Evolutionary conservation across 352 stramenopile genomes (phyloP).

Genomic region (Phytophthora palmivora): DNA sequence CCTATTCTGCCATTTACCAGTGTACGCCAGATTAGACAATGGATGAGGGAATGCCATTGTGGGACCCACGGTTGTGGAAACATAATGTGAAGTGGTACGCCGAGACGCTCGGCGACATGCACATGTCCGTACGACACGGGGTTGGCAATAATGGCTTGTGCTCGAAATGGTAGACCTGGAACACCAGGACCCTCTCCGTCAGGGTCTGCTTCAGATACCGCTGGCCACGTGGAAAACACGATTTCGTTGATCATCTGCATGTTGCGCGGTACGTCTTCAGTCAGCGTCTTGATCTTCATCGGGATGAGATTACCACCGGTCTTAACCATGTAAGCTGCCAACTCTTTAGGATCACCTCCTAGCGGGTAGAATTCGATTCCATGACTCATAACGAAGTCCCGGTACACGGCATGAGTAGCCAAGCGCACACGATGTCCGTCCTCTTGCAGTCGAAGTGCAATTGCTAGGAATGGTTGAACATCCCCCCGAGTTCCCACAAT

Average conservation of each 20-base stretch:
- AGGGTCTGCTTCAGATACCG: conserved; percentile 75
- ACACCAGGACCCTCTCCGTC: conserved; percentile 52
- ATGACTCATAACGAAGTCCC: conserved; percentile 77
- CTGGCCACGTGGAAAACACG: conserved; percentile 84
- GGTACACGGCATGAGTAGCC: conserved; percentile 90
- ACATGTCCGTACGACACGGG: conserved; percentile 91
- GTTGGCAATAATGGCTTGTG: conserved; percentile 95
- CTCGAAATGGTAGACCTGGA: conserved; percentile 68
- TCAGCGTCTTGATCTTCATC: conserved; percentile 64
- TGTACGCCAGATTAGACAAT: conserved; percentile 83
- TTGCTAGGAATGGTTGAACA: conserved; percentile 87
- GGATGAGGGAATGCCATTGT: conserved; percentile 91
- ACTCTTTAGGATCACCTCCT: conserved; percentile 71
- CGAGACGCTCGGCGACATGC: conserved; percentile 92
- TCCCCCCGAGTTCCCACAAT: conserved; percentile 89
- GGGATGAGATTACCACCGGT: conserved; percentile 79
- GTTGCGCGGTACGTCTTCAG: conserved; percentile 79
- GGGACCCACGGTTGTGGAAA: conserved; percentile 91
- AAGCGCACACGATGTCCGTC: conserved; percentile 92
- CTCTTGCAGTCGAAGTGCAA: conserved; percentile 66
- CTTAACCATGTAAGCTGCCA: conserved; percentile 92
- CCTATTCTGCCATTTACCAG: conserved; percentile 45
- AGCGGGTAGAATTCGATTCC: conserved; percentile 84
- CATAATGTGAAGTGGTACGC: conserved; percentile 94
- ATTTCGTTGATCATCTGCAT: conserved; percentile 92